These are phyloP conservation scores for Skeletonema tropicum DNA, from an alignment of 108 stramenopile species.

Conservation along the genomic window DNA sequence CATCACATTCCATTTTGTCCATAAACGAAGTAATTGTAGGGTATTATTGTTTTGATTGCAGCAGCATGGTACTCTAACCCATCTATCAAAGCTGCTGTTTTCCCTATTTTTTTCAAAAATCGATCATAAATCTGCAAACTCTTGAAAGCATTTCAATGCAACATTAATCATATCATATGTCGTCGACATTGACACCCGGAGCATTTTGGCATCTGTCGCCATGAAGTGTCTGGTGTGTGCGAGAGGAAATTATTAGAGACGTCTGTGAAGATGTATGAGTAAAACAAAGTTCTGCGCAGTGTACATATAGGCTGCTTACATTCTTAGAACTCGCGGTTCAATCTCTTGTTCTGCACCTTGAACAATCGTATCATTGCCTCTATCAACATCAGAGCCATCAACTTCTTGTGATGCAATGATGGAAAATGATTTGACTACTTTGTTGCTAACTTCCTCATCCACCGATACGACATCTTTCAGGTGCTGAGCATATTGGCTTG, in stretches of 20 bases:
- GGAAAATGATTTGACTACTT: constrained; percentile 63
- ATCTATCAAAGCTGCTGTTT: no score
- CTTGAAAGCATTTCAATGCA: constrained; percentile 74
- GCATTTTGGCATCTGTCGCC: constrained; percentile 83
- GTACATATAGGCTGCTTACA: not conserved
- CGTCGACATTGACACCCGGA: constrained; percentile 81
- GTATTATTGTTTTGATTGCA: no score
- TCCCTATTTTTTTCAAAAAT: not conserved
- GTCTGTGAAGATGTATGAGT: not conserved
- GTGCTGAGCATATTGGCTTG: constrained; percentile 55
- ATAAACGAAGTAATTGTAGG: not conserved
- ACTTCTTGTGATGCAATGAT: constrained; percentile 17
- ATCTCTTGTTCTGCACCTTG: not conserved
- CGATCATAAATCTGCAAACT: constrained; percentile 50
- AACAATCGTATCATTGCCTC: not conserved
- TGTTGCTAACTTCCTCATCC: constrained; percentile 70
- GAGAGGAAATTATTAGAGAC: not conserved
- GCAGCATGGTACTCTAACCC: no score
- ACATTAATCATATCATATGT: constrained; percentile 84
- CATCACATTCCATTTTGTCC: no score
- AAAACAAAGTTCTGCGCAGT: not conserved
- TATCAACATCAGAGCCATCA: not conserved
- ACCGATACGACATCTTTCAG: constrained; percentile 64
- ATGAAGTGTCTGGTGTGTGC: constrained; percentile 45
- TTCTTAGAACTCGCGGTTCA: constrained; percentile 16